Percentiles rank a stretch among this genome's conserved stretches.
phyloP scores from a whole-genome alignment of 192 early-diverging fungal species.

The Coemansia javaensis region DNA sequence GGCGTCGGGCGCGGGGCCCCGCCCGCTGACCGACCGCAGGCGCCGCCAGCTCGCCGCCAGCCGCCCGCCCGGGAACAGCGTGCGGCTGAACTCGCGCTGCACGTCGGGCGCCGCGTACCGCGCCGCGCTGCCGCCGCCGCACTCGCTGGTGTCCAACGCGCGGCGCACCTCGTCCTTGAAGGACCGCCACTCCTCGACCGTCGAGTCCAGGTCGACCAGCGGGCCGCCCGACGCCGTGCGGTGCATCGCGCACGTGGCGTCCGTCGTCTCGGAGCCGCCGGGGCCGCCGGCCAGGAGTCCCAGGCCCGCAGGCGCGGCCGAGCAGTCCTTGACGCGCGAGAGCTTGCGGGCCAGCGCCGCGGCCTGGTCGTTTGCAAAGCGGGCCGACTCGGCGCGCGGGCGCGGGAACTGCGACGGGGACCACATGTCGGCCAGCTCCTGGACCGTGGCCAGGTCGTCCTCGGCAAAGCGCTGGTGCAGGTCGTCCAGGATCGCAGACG shows the following conservation, averaged over 20 bases:
- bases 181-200: conserved; percentile 18
- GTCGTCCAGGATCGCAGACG: conserved; percentile 36
- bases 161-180: conserved; percentile 24
- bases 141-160: background rate
- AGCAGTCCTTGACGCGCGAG: background rate
- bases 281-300: background rate
- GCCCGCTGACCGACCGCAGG: conserved; percentile 23
- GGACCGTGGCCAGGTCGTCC: conserved; percentile 21
- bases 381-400: background rate
- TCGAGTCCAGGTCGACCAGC: conserved; percentile 8
- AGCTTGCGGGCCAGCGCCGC: conserved; percentile 9
- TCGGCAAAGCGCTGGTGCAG: conserved; percentile 31
- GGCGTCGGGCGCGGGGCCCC: background rate
- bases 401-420: conserved; percentile 34
- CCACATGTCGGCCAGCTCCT: conserved; percentile 44
- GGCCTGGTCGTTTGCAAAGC: conserved; percentile 14
- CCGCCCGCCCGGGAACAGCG: conserved; percentile 15
- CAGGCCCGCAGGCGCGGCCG: background rate
- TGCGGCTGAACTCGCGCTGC: conserved; percentile 24
- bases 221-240: conserved; percentile 3
- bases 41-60: conserved; percentile 32
- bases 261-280: background rate
- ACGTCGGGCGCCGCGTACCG: conserved; percentile 16
- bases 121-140: background rate
- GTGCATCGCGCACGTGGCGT: background rate